Percentiles rank a stretch among this genome's conserved stretches.
Conservation (phyloP, 2,329 filamentous ascomycete genomes). For the Pyricularia pennisetigena region DNA sequence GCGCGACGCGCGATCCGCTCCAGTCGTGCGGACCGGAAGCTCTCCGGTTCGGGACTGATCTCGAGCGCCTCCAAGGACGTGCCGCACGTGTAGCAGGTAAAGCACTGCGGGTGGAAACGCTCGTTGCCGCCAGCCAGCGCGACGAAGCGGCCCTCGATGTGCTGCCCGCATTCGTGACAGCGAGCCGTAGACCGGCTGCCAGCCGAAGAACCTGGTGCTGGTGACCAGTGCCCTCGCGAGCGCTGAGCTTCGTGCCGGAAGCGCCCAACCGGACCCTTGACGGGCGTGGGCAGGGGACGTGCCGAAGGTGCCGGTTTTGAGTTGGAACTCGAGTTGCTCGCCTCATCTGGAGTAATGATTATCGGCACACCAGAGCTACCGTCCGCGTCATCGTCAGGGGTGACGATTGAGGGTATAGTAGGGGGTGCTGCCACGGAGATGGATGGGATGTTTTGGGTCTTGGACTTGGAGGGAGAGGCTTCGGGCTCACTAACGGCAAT, state of each 20-base stretch:
- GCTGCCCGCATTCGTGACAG: slow-evolving; percentile 74
- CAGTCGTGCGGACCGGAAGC: slow-evolving; percentile 59
- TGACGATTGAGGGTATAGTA: slow-evolving; percentile 30
- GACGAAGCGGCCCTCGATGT: slow-evolving; percentile 86
- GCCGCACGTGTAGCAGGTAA: slow-evolving; percentile 78
- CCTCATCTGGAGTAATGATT: slow-evolving; percentile 27
- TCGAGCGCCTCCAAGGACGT: slow-evolving; percentile 89
- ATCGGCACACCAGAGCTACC: slow-evolving; percentile 23
- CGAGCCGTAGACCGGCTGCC: slow-evolving; percentile 51
- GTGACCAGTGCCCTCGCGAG: slow-evolving; percentile 49
- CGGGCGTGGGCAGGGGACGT: slow-evolving; percentile 39
- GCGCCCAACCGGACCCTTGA: slow-evolving; percentile 19
- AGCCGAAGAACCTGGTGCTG: slow-evolving; percentile 34
- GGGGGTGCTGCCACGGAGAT: slow-evolving; percentile 23
- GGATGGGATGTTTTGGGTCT: slow-evolving; percentile 12
- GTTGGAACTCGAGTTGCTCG: slow-evolving; percentile 13
- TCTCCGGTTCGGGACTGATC: slow-evolving; percentile 85
- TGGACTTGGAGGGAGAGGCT: neutral
- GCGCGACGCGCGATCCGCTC: slow-evolving; percentile 58
- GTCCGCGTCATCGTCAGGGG: slow-evolving; percentile 28
- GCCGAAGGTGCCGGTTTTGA: slow-evolving; percentile 19
- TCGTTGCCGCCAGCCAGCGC: slow-evolving; percentile 58
- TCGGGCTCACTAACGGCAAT: slow-evolving; percentile 27
- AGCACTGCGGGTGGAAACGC: slow-evolving; percentile 90
- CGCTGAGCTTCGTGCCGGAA: slow-evolving; percentile 19